Evolutionary conservation across 306 rosid species (phyloP).

Genomic region (Malus asiatica): DNA sequence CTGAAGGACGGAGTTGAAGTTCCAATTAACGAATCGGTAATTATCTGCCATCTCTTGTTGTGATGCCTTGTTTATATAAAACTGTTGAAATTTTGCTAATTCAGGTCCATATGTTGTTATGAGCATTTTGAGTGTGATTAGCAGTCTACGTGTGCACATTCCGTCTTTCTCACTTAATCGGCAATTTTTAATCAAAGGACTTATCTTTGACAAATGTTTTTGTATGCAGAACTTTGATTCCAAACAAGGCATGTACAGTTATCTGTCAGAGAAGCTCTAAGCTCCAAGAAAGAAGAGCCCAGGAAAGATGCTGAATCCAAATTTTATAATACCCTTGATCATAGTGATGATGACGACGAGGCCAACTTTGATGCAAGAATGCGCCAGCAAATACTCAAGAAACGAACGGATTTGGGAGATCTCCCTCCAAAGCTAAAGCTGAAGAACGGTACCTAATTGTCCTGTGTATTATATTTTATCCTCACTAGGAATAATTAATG

Average conservation of each 20-base stretch:
- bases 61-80: conserved; percentile 8
- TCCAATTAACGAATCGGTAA: conserved; percentile 47
- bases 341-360: conserved; percentile 45
- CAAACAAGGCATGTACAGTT: conserved; percentile 56
- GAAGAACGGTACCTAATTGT: conserved; percentile 42
- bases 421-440: conserved; percentile 51
- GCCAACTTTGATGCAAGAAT: conserved; percentile 81
- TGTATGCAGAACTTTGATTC: conserved; percentile 41
- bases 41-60: neutral
- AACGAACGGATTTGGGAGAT: conserved; percentile 67
- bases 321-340: conserved; percentile 24
- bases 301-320: conserved; percentile 38
- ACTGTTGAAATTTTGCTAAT: conserved; percentile 11
- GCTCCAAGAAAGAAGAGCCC: conserved; percentile 62
- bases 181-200: neutral
- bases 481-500: neutral
- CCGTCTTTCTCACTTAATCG: neutral
- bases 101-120: neutral
- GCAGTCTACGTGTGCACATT: neutral
- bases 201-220: neutral
- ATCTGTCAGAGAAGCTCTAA: conserved; percentile 78
- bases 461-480: neutral
- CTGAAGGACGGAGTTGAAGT: conserved; percentile 52
- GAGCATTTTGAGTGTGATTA: neutral
- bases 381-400: conserved; percentile 79